Percentiles rank a stretch among this genome's conserved stretches.
These are phyloP conservation scores for Pestalotiopsis sp. DNA, from an alignment of 2,329 filamentous ascomycete species.

Conservation along the genomic window DNA sequence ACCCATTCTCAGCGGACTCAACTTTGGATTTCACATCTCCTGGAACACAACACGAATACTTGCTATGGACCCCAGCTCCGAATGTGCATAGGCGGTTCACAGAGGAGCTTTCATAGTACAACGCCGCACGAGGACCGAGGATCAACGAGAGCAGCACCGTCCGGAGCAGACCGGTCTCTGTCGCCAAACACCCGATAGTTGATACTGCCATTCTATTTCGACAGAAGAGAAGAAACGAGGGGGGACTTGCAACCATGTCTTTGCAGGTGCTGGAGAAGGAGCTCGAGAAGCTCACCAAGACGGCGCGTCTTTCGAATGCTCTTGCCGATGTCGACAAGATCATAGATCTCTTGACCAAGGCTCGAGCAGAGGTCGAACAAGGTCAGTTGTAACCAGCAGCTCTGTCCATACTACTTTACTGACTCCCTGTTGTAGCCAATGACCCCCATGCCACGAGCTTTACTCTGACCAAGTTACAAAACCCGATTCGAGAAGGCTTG, in stretches of 20 bases:
- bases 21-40: too few relatives aligned
- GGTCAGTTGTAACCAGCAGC: conserved; percentile 49
- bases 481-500: conserved; percentile 79
- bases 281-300: conserved; percentile 71
- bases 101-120: background rate
- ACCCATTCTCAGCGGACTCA: background rate
- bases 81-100: background rate
- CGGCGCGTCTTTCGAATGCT: conserved; percentile 69
- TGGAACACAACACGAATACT: background rate
- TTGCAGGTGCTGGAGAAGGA: conserved; percentile 69
- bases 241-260: conserved; percentile 41
- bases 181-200: background rate
- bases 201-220: conserved; percentile 22
- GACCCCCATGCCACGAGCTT: conserved; percentile 73
- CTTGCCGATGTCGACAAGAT: conserved; percentile 82
- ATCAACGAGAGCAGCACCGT: background rate
- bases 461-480: conserved; percentile 82
- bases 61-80: background rate
- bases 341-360: conserved; percentile 74
- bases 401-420: background rate
- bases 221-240: conserved; percentile 27
- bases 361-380: conserved; percentile 72
- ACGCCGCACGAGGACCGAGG: background rate
- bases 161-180: background rate
- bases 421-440: conserved; percentile 35